A percentile compares a stretch with the other conserved stretches of the same genome.
These are phyloP conservation scores for Populus hybrid DNA, from an alignment of 441 rosid species.

Conservation along the genomic window DNA sequence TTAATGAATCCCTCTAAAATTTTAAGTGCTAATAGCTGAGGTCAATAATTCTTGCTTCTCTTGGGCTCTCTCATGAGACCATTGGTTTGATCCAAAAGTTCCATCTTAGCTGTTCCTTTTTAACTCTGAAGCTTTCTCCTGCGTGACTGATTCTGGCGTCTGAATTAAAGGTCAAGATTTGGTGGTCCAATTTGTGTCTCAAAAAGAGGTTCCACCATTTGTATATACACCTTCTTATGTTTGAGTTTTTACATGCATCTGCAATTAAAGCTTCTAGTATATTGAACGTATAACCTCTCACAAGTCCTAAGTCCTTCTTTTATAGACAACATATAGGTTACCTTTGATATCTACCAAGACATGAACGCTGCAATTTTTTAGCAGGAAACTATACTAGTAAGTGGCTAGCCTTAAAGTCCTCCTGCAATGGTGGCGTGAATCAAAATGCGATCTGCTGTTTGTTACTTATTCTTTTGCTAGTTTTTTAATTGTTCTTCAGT, in stretches of 20 bases:
- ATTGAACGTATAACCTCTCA: not conserved
- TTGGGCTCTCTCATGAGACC: not conserved
- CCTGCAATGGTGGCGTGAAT: constrained; percentile 97
- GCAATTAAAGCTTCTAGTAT: not conserved
- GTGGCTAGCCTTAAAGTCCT: constrained; percentile 73
- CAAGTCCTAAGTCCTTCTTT: constrained; percentile 5
- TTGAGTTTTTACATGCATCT: not conserved
- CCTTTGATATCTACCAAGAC: constrained; percentile 5
- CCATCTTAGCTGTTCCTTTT: not conserved
- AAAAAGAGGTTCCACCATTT: not conserved
- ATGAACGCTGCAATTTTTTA: constrained; percentile 21
- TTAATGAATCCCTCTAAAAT: not conserved
- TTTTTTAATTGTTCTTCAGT: constrained; percentile 6
- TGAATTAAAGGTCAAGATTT: constrained; percentile 5
- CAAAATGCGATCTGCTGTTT: constrained; percentile 99
- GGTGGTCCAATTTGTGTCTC: not conserved
- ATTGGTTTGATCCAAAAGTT: not conserved
- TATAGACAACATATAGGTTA: not conserved
- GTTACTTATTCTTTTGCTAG: constrained; percentile 33
- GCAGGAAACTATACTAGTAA: constrained; percentile 88
- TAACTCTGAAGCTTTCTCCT: not conserved
- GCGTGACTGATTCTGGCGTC: constrained; percentile 2
- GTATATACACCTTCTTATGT: not conserved
- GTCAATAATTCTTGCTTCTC: not conserved
- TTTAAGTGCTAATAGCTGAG: not conserved